These are phyloP conservation scores for Colletotrichum tropicale DNA, from an alignment of 2,329 filamentous ascomycete species.

Conservation along the genomic window DNA sequence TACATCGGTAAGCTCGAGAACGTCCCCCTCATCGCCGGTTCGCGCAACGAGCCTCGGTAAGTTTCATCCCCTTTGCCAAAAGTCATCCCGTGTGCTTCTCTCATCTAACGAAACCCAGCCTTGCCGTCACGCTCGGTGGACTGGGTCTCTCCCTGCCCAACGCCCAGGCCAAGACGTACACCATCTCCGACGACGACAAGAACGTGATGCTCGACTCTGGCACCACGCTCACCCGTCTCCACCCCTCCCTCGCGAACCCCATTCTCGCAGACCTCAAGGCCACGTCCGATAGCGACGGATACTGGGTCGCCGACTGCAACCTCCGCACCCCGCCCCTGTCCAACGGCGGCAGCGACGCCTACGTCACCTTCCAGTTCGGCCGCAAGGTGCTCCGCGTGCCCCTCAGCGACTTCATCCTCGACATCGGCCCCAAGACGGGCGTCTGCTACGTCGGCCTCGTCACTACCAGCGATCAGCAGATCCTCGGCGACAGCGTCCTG, in stretches of 20 bases:
- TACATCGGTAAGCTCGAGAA: conserved; percentile 50
- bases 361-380: conserved; percentile 53
- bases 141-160: conserved; percentile 34
- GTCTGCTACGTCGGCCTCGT: conserved; percentile 47
- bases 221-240: conserved; percentile 53
- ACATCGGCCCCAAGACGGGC: conserved; percentile 33
- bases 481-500: conserved; percentile 47
- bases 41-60: conserved; percentile 34
- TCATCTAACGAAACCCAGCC: conserved; percentile 20
- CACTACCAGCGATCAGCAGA: conserved; percentile 44
- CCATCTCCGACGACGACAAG: conserved; percentile 32
- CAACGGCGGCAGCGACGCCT: conserved; percentile 32
- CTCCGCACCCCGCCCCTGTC: conserved; percentile 29
- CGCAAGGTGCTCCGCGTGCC: conserved; percentile 44
- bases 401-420: conserved; percentile 54
- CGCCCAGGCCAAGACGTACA: conserved; percentile 24
- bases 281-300: conserved; percentile 41
- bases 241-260: conserved; percentile 42
- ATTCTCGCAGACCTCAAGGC: conserved; percentile 50
- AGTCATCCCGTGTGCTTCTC: neutral
- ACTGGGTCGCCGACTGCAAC: conserved; percentile 49
- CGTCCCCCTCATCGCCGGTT: conserved; percentile 45
- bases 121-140: conserved; percentile 36
- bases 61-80: conserved; percentile 12
- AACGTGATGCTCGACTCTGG: conserved; percentile 58